Evolutionary conservation across 1,284 basidiomycete species (phyloP).

Genomic region (Hemileia vastatrix): DNA sequence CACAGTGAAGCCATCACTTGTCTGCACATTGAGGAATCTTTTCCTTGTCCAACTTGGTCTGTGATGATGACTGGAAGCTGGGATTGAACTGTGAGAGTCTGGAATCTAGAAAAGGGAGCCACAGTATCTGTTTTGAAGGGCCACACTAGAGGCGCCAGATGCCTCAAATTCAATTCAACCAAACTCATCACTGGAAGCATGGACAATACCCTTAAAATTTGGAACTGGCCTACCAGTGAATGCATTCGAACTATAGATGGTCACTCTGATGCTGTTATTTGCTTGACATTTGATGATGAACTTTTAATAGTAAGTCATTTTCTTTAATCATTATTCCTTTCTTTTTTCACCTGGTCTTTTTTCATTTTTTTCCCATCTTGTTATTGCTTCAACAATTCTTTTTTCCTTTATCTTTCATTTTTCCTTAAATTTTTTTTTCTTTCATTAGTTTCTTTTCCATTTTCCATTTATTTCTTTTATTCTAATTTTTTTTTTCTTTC

Average conservation of each 20-base stretch:
- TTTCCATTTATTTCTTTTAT: too few relatives aligned
- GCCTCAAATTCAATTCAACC: slow-evolving; percentile 89
- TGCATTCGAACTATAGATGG: slow-evolving; percentile 78
- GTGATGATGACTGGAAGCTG: slow-evolving; percentile 96
- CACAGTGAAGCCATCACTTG: slow-evolving; percentile 98
- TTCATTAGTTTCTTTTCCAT: too few relatives aligned
- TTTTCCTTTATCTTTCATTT: too few relatives aligned
- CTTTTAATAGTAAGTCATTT: slow-evolving; percentile 56
- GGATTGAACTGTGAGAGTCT: slow-evolving; percentile 86
- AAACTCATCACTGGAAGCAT: slow-evolving; percentile 94
- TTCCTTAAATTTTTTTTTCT: too few relatives aligned
- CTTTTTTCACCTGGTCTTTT: too few relatives aligned
- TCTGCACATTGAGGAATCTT: slow-evolving; percentile 81
- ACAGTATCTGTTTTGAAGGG: slow-evolving; percentile 75
- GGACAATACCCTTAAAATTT: slow-evolving; percentile 90
- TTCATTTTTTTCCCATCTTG: neutral
- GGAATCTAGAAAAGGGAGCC: slow-evolving; percentile 88
- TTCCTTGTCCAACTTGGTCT: slow-evolving; percentile 51
- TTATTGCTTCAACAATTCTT: neutral
- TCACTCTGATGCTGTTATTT: slow-evolving; percentile 85
- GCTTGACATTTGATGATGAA: slow-evolving; percentile 82
- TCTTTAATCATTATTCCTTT: too few relatives aligned
- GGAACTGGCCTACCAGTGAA: slow-evolving; percentile 93
- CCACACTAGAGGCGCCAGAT: slow-evolving; percentile 80
- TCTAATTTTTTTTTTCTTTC: too few relatives aligned